Evolutionary conservation across 2,329 filamentous ascomycete species (phyloP).

Genomic region (Penicillium sp.): DNA sequence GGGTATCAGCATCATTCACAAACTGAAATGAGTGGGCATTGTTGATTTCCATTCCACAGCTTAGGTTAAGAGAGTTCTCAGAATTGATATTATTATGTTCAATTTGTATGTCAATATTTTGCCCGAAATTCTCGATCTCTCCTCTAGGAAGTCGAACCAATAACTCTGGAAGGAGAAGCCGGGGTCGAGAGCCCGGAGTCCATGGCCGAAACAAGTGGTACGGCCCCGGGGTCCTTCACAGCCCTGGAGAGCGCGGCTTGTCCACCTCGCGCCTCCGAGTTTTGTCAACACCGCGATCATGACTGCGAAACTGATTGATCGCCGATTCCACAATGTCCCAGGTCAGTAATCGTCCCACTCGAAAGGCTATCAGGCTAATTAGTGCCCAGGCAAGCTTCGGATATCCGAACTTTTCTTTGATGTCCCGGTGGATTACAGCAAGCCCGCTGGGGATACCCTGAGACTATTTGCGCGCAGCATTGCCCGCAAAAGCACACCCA

Average conservation of each 20-base stretch:
- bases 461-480: constrained; percentile 78
- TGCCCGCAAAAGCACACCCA: constrained; percentile 58
- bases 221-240: no score
- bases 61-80: no score
- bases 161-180: background rate
- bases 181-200: background rate
- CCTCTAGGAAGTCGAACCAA: no score
- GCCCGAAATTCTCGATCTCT: no score
- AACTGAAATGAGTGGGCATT: no score
- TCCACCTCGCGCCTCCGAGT: constrained; percentile 7
- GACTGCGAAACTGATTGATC: constrained; percentile 43
- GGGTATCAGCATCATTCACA: no score
- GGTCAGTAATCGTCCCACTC: constrained; percentile 23
- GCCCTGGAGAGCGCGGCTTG: background rate
- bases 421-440: constrained; percentile 77
- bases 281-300: constrained; percentile 28
- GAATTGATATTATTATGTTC: no score
- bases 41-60: no score
- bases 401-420: constrained; percentile 85
- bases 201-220: background rate
- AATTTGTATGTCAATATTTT: no score
- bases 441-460: constrained; percentile 62
- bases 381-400: constrained; percentile 65
- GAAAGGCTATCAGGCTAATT: background rate
- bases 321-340: constrained; percentile 40